These are phyloP conservation scores for Funneliformis caledonium DNA, from an alignment of 371 early-diverging fungal species.

Conservation along the genomic window DNA sequence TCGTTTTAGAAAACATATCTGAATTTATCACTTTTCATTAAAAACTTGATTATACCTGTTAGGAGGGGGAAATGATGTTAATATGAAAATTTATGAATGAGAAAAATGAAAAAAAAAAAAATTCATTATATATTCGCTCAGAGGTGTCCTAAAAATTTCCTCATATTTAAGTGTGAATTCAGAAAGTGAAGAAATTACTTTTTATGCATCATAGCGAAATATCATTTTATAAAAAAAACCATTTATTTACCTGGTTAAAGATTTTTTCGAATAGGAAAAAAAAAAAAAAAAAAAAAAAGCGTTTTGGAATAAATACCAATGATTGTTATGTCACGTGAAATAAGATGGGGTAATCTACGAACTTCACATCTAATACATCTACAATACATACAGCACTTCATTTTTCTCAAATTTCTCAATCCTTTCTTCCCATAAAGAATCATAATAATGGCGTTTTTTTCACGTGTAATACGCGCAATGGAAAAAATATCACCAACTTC, in stretches of 20 bases:
- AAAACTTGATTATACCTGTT: too few relatives aligned
- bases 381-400: too few relatives aligned
- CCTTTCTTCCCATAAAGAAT: neutral
- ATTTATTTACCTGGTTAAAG: neutral
- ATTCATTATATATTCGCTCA: neutral
- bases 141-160: neutral
- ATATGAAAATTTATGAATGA: neutral
- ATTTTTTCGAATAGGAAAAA: too few relatives aligned
- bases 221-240: neutral
- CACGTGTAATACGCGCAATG: slow-evolving; percentile 62
- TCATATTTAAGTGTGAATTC: neutral
- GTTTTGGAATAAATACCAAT: too few relatives aligned
- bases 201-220: neutral
- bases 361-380: too few relatives aligned
- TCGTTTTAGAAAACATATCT: too few relatives aligned
- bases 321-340: too few relatives aligned
- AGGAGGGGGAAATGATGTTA: too few relatives aligned
- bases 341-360: too few relatives aligned
- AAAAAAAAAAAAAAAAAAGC: neutral
- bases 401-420: neutral
- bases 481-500: slow-evolving; percentile 88
- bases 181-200: neutral
- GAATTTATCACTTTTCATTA: too few relatives aligned
- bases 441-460: neutral
- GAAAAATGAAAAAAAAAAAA: neutral